Evolutionary conservation across 1,139 yeast genomes (phyloP).

Genomic region (Protomyces inundatus): DNA sequence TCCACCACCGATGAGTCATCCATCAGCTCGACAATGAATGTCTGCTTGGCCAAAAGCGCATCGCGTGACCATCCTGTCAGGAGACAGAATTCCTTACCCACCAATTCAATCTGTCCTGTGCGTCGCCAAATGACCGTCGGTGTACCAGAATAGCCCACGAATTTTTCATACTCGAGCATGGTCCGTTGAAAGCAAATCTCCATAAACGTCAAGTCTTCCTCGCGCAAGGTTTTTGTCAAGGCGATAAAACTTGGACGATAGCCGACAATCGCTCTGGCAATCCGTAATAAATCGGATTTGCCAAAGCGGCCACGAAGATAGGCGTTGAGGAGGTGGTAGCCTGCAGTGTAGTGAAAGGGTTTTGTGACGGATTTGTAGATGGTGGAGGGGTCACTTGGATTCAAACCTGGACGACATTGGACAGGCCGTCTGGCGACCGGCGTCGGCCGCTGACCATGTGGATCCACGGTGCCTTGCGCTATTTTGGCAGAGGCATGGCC

Average conservation of each 20-base stretch:
- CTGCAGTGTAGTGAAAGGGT: constrained; percentile 86
- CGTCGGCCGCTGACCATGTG: constrained; percentile 24
- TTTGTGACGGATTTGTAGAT: constrained; percentile 66
- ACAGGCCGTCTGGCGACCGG: constrained; percentile 24
- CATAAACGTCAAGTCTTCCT: constrained; percentile 87
- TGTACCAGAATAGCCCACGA: constrained; percentile 78
- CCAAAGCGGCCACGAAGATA: constrained; percentile 69
- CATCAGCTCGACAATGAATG: constrained; percentile 81
- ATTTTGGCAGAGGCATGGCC: not conserved
- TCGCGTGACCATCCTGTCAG: constrained; percentile 84
- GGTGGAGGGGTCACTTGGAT: constrained; percentile 43
- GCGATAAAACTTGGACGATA: constrained; percentile 91
- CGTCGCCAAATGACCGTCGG: constrained; percentile 95
- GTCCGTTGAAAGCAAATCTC: constrained; percentile 95
- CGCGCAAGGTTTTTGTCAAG: constrained; percentile 78
- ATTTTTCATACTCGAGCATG: constrained; percentile 77
- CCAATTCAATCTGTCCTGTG: constrained; percentile 91
- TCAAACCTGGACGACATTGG: constrained; percentile 30
- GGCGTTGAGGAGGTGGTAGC: constrained; percentile 73
- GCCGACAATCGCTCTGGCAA: constrained; percentile 84
- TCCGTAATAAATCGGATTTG: constrained; percentile 63
- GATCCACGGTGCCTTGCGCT: constrained; percentile 3
- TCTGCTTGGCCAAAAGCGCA: constrained; percentile 49
- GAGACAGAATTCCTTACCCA: constrained; percentile 84
- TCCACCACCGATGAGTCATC: constrained; percentile 83